Evolutionary conservation across 202 grass and related monocot genomes (phyloP).

Genomic region (Dendrocalamus latiflorus): DNA sequence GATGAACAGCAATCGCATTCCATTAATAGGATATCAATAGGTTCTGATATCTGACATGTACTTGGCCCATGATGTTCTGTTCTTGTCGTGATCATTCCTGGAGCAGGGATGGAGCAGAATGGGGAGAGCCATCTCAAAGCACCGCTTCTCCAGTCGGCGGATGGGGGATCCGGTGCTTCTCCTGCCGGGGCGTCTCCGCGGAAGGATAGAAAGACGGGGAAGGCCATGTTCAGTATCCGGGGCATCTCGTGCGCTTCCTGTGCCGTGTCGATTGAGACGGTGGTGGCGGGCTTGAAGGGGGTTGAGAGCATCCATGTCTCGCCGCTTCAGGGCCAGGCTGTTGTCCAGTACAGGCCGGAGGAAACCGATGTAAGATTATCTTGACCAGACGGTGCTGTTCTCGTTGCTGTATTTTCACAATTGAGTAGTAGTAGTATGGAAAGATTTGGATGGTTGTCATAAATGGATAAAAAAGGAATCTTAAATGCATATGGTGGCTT

Average conservation of each 20-base stretch:
- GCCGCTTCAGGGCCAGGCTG: conserved; percentile 59
- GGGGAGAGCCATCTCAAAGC: conserved; percentile 42
- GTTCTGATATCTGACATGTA: background rate
- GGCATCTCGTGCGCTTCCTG: conserved; percentile 87
- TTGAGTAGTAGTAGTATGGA: background rate
- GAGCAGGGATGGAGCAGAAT: conserved; percentile 43
- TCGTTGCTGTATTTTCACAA: background rate
- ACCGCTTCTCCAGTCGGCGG: conserved; percentile 41
- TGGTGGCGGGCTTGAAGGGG: conserved; percentile 61
- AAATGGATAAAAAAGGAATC: background rate
- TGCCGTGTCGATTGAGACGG: conserved; percentile 62
- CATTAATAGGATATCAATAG: no score
- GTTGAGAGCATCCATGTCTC: conserved; percentile 81
- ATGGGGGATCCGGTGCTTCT: conserved; percentile 20
- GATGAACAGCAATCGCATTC: background rate
- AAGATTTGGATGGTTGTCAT: background rate
- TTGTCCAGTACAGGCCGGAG: conserved; percentile 65
- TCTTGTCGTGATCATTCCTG: background rate
- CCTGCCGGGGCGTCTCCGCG: background rate
- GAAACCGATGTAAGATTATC: conserved; percentile 58
- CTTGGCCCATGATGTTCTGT: background rate
- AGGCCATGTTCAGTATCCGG: conserved; percentile 58
- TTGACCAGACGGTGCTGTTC: background rate
- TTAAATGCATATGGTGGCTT: background rate
- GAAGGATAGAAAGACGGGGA: conserved; percentile 45